Evolutionary conservation across 345 rosid species (phyloP), one percentile per base, ranked within the genome.

Genomic region (Firmiana major): DNA sequence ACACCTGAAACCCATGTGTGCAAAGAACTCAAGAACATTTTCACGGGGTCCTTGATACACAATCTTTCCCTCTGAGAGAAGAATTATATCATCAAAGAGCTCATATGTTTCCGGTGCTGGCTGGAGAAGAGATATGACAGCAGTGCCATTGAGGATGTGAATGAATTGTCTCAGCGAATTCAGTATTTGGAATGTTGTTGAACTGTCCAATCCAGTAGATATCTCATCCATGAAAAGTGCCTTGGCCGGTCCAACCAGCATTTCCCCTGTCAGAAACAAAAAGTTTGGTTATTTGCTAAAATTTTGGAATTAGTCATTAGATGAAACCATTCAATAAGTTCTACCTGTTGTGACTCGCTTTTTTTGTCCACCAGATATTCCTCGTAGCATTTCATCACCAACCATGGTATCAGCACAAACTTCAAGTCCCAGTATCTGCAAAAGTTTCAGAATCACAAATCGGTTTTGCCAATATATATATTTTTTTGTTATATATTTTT

Each of bases 191-290:
- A 83, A 93, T 9, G 94, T 87, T 0, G 97, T 93, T 71, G 98
- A 91, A 54, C 97, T 90, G 73, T 93, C 98, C 71, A 93, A 83
- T 36, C 98, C 97, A 46, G 94, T 91, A 0, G 93, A 88, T 79
- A 93, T 91, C 77, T 91, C 97, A 63, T 93, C 97, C 97, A 93
- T 91, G 83, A 93, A 90, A 7, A 93, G 84, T 51, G 90, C 91
- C 75, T 84, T 83, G 42, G 87, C 85, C 3, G 94, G 98, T 80
- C 98, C 98, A 48, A 93, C 94, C 49, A 90, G 78, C 90, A 85
- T 91, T 77, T 93, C 98, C 17, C 97, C n/a, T 88, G 48, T 12
- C 53, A 48, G 17, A 48, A 51, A 16, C 19, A 6, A 48, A 48
- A 13, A 15, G 17, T 12, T 13, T 48, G 53, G 3, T 48, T 4